Evolutionary conservation across 75 land plant species (phyloP).

Genomic region (Adiantum capillusveneris): DNA sequence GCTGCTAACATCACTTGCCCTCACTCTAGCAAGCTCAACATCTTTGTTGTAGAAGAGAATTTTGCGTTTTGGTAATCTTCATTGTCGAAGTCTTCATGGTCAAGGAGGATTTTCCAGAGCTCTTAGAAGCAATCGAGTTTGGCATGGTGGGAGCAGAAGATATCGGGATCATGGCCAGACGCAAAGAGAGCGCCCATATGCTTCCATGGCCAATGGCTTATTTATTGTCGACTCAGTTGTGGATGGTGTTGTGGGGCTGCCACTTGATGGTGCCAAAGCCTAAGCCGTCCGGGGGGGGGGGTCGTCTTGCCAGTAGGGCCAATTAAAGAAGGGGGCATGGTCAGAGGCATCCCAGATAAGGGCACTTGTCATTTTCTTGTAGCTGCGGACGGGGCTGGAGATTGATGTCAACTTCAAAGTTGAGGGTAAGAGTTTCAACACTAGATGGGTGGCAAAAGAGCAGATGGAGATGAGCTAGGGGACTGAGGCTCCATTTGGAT

Average conservation of each 20-base stretch:
- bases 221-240: slow-evolving; percentile 10
- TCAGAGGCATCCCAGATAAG: too few relatives aligned
- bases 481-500: too few relatives aligned
- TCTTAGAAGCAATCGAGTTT: slow-evolving; percentile 10
- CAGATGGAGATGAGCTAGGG: too few relatives aligned
- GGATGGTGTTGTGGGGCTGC: slow-evolving; percentile 5
- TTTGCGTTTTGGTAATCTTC: slow-evolving; percentile 6
- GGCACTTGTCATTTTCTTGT: too few relatives aligned
- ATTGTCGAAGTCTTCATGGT: slow-evolving; percentile 5
- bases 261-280: slow-evolving; percentile 4
- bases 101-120: slow-evolving; percentile 7
- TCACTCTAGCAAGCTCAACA: background rate
- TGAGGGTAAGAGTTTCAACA: too few relatives aligned
- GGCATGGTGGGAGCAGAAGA: slow-evolving; percentile 15
- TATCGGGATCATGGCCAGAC: slow-evolving; percentile 10
- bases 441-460: too few relatives aligned
- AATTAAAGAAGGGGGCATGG: too few relatives aligned
- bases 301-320: too few relatives aligned
- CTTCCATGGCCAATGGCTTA: background rate
- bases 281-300: too few relatives aligned
- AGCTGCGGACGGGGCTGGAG: too few relatives aligned
- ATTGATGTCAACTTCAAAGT: too few relatives aligned
- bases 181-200: slow-evolving; percentile 3
- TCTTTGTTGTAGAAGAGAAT: slow-evolving; percentile 12
- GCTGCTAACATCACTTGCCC: slow-evolving; percentile 1